A percentile compares a stretch with the other conserved stretches of the same genome.
These are phyloP conservation scores for Diplodia scrobiculata DNA, from an alignment of 2,329 filamentous ascomycete species.

Conservation along the genomic window DNA sequence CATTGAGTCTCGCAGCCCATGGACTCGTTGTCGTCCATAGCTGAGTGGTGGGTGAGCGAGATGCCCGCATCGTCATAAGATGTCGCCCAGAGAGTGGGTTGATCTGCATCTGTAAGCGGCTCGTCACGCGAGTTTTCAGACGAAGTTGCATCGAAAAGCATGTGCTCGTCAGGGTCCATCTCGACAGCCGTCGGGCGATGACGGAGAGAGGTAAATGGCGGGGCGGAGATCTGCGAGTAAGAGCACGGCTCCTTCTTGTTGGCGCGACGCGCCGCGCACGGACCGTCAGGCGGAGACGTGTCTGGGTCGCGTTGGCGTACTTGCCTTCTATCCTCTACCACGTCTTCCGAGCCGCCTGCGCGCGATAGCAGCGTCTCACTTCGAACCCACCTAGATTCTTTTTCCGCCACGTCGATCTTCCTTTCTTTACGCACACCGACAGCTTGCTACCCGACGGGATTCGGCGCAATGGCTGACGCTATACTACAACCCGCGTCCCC, in stretches of 20 bases:
- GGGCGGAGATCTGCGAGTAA: slow-evolving; percentile 16
- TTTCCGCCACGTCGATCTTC: background rate
- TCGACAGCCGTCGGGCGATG: background rate
- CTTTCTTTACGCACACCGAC: background rate
- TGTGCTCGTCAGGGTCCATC: slow-evolving; percentile 34
- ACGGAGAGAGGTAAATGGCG: slow-evolving; percentile 6
- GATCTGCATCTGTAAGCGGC: slow-evolving; percentile 29
- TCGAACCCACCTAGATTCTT: background rate
- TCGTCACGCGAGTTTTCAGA: slow-evolving; percentile 31
- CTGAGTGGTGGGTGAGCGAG: background rate
- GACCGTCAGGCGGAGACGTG: slow-evolving; percentile 8
- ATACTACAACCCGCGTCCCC: slow-evolving; percentile 22
- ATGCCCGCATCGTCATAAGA: slow-evolving; percentile 26
- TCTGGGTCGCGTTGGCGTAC: slow-evolving; percentile 15
- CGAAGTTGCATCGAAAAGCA: slow-evolving; percentile 36
- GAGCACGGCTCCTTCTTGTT: background rate
- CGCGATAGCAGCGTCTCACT: background rate
- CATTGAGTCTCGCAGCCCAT: slow-evolving; percentile 35
- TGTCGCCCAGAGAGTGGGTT: background rate
- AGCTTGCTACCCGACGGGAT: background rate
- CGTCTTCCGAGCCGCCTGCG: background rate
- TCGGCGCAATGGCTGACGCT: slow-evolving; percentile 38
- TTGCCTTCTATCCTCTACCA: slow-evolving; percentile 2
- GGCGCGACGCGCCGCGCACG: slow-evolving; percentile 17
- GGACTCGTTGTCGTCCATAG: slow-evolving; percentile 1